Percentiles rank a stretch among this genome's conserved stretches.
phyloP scores from a whole-genome alignment of 2,329 filamentous ascomycete genomes.

The Berkeleyomyces rouxiae region DNA sequence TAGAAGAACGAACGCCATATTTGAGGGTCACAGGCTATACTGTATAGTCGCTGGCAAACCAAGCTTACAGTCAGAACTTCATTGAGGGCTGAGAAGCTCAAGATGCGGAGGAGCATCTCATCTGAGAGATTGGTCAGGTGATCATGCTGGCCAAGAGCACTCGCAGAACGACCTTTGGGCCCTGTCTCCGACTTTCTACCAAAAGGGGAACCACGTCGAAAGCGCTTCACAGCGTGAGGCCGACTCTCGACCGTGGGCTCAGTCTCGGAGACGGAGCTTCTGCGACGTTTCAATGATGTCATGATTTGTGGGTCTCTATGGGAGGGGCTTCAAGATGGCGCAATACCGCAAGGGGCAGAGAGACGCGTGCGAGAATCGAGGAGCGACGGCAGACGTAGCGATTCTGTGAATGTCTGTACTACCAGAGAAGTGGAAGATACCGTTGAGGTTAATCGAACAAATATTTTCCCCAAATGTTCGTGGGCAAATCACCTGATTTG shows the following conservation, averaged over 20 bases:
- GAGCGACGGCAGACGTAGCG: too few species aligned
- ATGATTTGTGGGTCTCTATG: neutral
- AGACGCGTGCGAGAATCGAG: too few species aligned
- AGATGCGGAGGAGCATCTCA: slow-evolving; percentile 71
- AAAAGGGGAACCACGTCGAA: neutral
- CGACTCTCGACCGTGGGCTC: neutral
- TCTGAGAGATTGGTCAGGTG: slow-evolving; percentile 61
- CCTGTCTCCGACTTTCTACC: neutral
- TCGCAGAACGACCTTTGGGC: too few species aligned
- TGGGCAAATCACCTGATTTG: too few species aligned
- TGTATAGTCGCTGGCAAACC: slow-evolving; percentile 59
- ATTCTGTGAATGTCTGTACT: too few species aligned
- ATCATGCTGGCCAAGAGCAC: neutral
- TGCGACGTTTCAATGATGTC: neutral
- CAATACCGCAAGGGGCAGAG: too few species aligned
- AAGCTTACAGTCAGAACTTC: slow-evolving; percentile 46
- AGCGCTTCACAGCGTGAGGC: neutral
- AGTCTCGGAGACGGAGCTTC: neutral
- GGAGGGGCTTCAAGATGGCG: neutral
- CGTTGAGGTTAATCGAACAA: too few species aligned
- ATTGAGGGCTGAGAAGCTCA: slow-evolving; percentile 56
- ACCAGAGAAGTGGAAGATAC: too few species aligned
- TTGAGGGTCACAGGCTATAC: slow-evolving; percentile 63
- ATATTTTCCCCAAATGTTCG: too few species aligned
- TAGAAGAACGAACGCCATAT: slow-evolving; percentile 75